A percentile compares a stretch with the other conserved stretches of the same genome.
These are phyloP conservation scores for Neonectria sp. DNA, from an alignment of 2,329 filamentous ascomycete genomes.

Conservation along the genomic window DNA sequence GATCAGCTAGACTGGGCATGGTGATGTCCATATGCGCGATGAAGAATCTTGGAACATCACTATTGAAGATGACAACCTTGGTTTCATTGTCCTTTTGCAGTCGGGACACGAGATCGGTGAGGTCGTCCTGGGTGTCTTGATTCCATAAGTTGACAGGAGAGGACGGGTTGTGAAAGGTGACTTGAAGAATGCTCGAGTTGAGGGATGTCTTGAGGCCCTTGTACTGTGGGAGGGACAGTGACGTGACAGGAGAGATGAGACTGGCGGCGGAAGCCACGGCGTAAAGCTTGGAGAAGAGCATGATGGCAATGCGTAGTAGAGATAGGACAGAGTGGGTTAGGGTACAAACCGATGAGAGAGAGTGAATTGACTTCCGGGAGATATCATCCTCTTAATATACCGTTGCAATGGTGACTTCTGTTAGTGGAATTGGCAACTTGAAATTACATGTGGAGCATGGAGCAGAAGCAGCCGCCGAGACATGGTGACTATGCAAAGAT, in stretches of 20 bases:
- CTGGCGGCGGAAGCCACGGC: neutral
- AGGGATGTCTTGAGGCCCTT: slow-evolving; percentile 3
- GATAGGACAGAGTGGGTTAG: no score
- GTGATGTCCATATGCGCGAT: slow-evolving; percentile 6
- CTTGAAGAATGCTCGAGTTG: neutral
- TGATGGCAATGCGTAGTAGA: no score
- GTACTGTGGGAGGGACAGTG: neutral
- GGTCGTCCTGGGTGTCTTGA: slow-evolving; percentile 1
- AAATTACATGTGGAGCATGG: no score
- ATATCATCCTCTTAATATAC: no score
- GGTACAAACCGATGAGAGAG: no score
- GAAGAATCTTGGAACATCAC: slow-evolving; percentile 4
- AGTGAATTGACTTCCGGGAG: no score
- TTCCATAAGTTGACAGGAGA: slow-evolving; percentile 10
- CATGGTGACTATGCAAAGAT: no score
- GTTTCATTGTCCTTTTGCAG: slow-evolving; percentile 10
- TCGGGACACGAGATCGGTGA: neutral
- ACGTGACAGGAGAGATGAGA: neutral
- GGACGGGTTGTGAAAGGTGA: neutral
- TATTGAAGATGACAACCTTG: slow-evolving; percentile 19
- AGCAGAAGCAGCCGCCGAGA: no score
- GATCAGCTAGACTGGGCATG: neutral
- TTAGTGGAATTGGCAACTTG: no score
- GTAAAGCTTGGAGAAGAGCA: no score
- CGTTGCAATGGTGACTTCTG: no score